phyloP scores from a whole-genome alignment of 352 stramenopile genomes.

The Thraustochytrium sp. region DNA sequence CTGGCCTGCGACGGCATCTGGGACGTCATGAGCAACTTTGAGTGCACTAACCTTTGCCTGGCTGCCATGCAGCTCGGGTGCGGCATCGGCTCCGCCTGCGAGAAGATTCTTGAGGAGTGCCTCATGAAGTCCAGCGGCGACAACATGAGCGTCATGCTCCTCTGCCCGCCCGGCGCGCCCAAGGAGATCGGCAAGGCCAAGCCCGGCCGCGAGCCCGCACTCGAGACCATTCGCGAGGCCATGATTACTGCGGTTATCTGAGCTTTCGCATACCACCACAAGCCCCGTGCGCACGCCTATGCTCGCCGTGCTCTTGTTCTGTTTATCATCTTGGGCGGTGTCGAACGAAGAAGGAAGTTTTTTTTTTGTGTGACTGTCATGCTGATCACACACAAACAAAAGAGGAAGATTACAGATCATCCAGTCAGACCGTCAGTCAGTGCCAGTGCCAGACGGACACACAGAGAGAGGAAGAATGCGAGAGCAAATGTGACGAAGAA shows the following conservation, averaged over 20 bases:
- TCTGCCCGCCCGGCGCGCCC: neutral
- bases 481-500: too few species aligned
- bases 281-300: neutral
- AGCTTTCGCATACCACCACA: neutral
- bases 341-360: too few species aligned
- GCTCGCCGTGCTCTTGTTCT: neutral
- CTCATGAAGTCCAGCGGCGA: conserved; percentile 36
- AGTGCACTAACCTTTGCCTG: conserved; percentile 71
- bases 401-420: too few species aligned
- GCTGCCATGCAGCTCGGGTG: conserved; percentile 35
- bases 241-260: conserved; percentile 36
- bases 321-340: neutral
- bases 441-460: too few species aligned
- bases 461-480: too few species aligned
- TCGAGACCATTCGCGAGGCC: conserved; percentile 27
- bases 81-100: conserved; percentile 12
- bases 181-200: conserved; percentile 43
- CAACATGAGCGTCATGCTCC: conserved; percentile 44
- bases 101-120: conserved; percentile 43
- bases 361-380: too few species aligned
- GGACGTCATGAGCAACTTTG: conserved; percentile 86
- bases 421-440: too few species aligned
- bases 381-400: too few species aligned
- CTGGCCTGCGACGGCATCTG: conserved; percentile 85
- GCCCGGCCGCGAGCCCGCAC: conserved; percentile 17